A percentile compares a stretch with the other conserved stretches of the same genome.
These are phyloP conservation scores for Candolleomyces aberdarensis DNA, from an alignment of 768 basidiomycete genomes.

Conservation along the genomic window DNA sequence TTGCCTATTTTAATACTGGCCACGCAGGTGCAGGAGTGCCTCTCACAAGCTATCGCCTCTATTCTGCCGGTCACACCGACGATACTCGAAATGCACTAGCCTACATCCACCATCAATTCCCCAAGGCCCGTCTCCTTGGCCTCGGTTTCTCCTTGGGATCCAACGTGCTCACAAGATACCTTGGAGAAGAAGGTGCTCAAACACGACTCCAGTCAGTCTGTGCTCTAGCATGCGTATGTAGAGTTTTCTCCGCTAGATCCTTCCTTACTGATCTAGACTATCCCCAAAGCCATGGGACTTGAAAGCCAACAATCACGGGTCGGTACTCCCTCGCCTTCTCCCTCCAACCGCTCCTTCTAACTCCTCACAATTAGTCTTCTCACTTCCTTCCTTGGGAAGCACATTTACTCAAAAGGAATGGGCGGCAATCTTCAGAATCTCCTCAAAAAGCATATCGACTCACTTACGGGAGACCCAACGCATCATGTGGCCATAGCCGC, in stretches of 20 bases:
- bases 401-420: constrained; percentile 78
- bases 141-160: constrained; percentile 94
- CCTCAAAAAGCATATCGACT: constrained; percentile 46
- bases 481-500: constrained; percentile 50
- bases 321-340: constrained; percentile 22
- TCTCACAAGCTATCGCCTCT: constrained; percentile 78
- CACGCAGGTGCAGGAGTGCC: constrained; percentile 77
- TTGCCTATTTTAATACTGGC: constrained; percentile 11
- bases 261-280: constrained; percentile 14
- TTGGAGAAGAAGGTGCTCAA: constrained; percentile 74
- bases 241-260: neutral
- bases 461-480: constrained; percentile 48
- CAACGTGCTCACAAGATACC: constrained; percentile 84
- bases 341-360: constrained; percentile 4
- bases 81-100: constrained; percentile 82
- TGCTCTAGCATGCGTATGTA: constrained; percentile 70
- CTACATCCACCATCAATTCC: constrained; percentile 70
- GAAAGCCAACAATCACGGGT: constrained; percentile 44
- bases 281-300: constrained; percentile 51
- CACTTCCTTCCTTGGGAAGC: constrained; percentile 50
- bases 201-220: constrained; percentile 65
- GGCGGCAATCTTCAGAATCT: constrained; percentile 66
- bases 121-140: constrained; percentile 78
- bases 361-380: constrained; percentile 42
- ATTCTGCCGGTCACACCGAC: constrained; percentile 86